Evolutionary conservation across 208 protist genomes (phyloP), one percentile per base, ranked within the genome.

Genomic region (Wallacemonas sp.): DNA sequence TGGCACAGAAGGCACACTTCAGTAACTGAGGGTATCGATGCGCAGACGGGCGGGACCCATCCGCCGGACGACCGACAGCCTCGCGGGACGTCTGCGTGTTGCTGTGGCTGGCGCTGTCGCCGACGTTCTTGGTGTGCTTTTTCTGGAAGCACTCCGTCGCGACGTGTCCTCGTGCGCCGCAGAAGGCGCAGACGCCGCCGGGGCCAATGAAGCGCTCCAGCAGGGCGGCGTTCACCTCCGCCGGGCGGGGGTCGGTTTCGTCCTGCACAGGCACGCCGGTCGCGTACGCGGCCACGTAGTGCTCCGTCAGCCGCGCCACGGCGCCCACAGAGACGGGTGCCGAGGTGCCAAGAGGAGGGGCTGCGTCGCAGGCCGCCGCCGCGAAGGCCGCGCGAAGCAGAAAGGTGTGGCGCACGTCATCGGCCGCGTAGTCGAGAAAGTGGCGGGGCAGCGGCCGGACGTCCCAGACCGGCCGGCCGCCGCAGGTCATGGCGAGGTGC

Each of bases 71-170:
- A n/a, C n/a, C n/a, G n/a, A n/a, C n/a, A n/a, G n/a, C n/a, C n/a
- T n/a, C n/a, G n/a, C n/a, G n/a, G n/a, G n/a, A n/a, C n/a, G n/a
- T n/a, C n/a, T 41, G 36, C 7, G 7, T 41, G 14, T 7, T 41
- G 36, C 36, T 41, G 10, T 41, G 7, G 36, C 14, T 41, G 14
- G 10, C 14, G 36, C 36, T 41, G 36, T 16, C 36, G 36, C 36
- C 36, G 36, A 14, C 36, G 10, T n/a, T n/a, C n/a, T 25, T 5
- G 14, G 62, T 66, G 46, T 87, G 80, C 12, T 79, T 48, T 54
- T 93, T 93, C 52, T 86, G 80, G 61, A 95, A 97, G 77, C 92
- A 97, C 70, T 97, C 87, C 22, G 81, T 54, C 64, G 91, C 89
- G 31, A 80, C 85, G 75, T 97, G 92, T 4, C 92, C 92, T 38